A percentile compares a stretch with the other conserved stretches of the same genome.
phyloP scores from a whole-genome alignment of 2,329 filamentous ascomycete species.

The Nigrospora osmanthi region DNA sequence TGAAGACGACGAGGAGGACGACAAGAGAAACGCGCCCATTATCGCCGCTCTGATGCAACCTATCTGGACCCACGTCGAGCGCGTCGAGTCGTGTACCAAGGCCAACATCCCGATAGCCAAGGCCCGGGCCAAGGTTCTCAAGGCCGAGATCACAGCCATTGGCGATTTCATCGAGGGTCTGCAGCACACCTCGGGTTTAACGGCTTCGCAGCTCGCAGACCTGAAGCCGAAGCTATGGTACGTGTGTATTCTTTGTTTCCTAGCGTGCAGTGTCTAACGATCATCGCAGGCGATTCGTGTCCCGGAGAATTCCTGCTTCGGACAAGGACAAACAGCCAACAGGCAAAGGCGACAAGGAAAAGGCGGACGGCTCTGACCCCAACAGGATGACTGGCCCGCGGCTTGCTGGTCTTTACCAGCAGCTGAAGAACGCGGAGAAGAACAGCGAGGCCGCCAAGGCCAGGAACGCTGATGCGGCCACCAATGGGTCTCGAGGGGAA shows the following conservation, averaged over 20 bases:
- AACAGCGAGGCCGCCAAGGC: constrained; percentile 13
- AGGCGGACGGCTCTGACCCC: constrained; percentile 7
- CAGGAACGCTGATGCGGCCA: constrained; percentile 13
- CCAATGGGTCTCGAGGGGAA: constrained; percentile 18
- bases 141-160: constrained; percentile 24
- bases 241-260: constrained; percentile 2
- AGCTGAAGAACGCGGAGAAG: constrained; percentile 18
- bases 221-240: constrained; percentile 27
- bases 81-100: constrained; percentile 23
- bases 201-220: constrained; percentile 18
- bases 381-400: constrained; percentile 22
- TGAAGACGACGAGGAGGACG: constrained; percentile 25
- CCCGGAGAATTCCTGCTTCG: constrained; percentile 23
- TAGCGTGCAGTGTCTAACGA: constrained; percentile 8
- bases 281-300: constrained; percentile 22
- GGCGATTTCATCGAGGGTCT: constrained; percentile 25
- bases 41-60: constrained; percentile 24
- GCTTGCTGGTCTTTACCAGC: constrained; percentile 20
- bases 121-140: constrained; percentile 22
- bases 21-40: constrained; percentile 21
- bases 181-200: constrained; percentile 19
- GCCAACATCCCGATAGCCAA: constrained; percentile 24
- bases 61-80: constrained; percentile 21
- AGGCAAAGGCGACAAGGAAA: constrained; percentile 10
- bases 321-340: constrained; percentile 15